Percentiles rank a stretch among this genome's conserved stretches.
Evolutionary conservation across 2,329 filamentous ascomycete species (phyloP).

Genomic region (Pseudogymnoascus sp.): DNA sequence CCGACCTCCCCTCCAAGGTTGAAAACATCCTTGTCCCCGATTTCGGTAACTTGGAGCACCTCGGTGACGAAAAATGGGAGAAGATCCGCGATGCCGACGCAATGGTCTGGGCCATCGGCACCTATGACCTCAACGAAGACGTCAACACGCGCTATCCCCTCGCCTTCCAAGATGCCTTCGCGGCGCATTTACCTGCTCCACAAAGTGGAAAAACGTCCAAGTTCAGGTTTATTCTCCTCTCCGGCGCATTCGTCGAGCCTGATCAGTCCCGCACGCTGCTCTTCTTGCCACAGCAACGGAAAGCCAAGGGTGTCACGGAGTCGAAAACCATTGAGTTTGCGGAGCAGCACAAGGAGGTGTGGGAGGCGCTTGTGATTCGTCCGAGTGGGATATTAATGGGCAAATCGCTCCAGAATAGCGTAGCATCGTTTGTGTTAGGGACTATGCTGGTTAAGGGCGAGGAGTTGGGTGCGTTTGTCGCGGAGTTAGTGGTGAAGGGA

Average conservation of each 20-base stretch:
- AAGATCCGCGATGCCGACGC: slow-evolving; percentile 22
- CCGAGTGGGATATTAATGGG: slow-evolving; percentile 17
- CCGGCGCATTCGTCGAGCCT: slow-evolving; percentile 28
- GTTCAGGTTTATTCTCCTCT: slow-evolving; percentile 29
- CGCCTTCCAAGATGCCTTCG: slow-evolving; percentile 20
- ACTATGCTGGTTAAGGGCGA: slow-evolving; percentile 19
- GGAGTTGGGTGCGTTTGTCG: slow-evolving; percentile 22
- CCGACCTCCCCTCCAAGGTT: slow-evolving; percentile 20
- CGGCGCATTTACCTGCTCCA: slow-evolving; percentile 14
- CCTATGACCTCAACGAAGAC: slow-evolving; percentile 16
- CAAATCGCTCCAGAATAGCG: slow-evolving; percentile 8
- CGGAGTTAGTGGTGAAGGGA: slow-evolving; percentile 18
- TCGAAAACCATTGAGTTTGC: slow-evolving; percentile 19
- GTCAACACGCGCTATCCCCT: slow-evolving; percentile 23
- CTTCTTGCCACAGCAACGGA: slow-evolving; percentile 22
- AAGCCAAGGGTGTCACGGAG: slow-evolving; percentile 23
- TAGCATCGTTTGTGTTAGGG: slow-evolving; percentile 14
- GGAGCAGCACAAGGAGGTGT: slow-evolving; percentile 14
- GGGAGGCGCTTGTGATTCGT: slow-evolving; percentile 18
- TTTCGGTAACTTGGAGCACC: slow-evolving; percentile 21
- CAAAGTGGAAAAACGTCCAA: slow-evolving; percentile 1
- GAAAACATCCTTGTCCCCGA: slow-evolving; percentile 19
- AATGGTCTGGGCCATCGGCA: slow-evolving; percentile 26
- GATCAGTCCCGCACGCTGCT: slow-evolving; percentile 27
- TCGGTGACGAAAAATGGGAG: slow-evolving; percentile 18